Evolutionary conservation across 352 stramenopile species (phyloP).

Genomic region (Stramenopiles sp.): DNA sequence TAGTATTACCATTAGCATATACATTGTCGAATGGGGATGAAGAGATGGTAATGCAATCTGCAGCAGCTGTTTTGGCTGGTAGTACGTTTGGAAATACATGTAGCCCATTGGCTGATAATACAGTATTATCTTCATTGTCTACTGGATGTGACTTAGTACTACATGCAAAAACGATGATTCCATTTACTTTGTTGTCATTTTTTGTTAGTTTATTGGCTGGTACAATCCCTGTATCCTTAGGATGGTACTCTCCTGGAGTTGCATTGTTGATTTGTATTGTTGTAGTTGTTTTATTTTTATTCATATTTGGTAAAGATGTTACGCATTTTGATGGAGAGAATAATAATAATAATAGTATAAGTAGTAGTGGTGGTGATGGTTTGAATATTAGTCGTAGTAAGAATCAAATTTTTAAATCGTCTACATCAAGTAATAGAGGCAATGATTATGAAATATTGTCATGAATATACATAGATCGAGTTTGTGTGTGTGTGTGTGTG

Average conservation of each 20-base stretch:
- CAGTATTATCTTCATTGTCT: conserved; percentile 55
- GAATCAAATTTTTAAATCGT: too few relatives aligned
- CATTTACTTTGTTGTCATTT: conserved; percentile 47
- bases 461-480: too few relatives aligned
- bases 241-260: conserved; percentile 14
- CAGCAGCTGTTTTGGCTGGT: conserved; percentile 54
- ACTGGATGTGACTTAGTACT: conserved; percentile 45
- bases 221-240: conserved; percentile 35
- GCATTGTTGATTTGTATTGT: conserved; percentile 13
- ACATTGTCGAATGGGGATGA: conserved; percentile 45
- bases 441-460: too few relatives aligned
- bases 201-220: conserved; percentile 40
- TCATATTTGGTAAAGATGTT: not conserved
- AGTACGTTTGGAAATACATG: conserved; percentile 63
- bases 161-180: conserved; percentile 54
- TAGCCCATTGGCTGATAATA: conserved; percentile 76
- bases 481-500: too few relatives aligned
- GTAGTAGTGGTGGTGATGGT: too few relatives aligned
- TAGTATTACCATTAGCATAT: conserved; percentile 52
- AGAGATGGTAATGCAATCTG: conserved; percentile 54
- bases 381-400: too few relatives aligned
- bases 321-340: too few relatives aligned
- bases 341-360: too few relatives aligned
- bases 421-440: too few relatives aligned
- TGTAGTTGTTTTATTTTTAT: not conserved